Evolutionary conservation across 192 early-diverging fungal genomes (phyloP).

Genomic region (Piromyces finnis): DNA sequence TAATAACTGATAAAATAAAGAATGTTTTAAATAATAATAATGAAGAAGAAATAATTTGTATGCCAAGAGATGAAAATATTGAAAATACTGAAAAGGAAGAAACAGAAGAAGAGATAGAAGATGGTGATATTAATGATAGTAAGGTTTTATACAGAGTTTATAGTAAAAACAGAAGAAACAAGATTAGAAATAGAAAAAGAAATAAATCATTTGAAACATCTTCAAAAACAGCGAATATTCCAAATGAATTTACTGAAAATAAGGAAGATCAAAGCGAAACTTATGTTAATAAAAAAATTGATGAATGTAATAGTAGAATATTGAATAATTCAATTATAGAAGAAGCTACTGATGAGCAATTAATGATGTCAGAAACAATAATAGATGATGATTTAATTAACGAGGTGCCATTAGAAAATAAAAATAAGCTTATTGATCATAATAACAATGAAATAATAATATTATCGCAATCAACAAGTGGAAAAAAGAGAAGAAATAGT

Average conservation of each 20-base stretch:
- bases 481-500: background rate
- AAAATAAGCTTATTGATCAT: background rate
- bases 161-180: background rate
- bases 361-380: background rate
- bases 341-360: background rate
- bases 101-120: no score
- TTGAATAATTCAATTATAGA: background rate
- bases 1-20: background rate
- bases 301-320: background rate
- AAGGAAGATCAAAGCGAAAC: background rate
- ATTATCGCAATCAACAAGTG: background rate
- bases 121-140: background rate
- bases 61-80: no score
- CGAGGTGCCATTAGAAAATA: background rate
- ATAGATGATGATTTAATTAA: background rate
- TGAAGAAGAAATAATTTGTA: no score
- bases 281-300: background rate
- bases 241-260: no score
- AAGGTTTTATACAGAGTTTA: background rate
- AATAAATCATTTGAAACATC: no score
- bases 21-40: no score
- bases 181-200: no score
- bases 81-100: no score
- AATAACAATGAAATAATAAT: background rate
- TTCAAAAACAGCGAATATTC: no score